These are phyloP conservation scores for Asclepias syriaca DNA, from an alignment of 257 asterid species.

Conservation along the genomic window DNA sequence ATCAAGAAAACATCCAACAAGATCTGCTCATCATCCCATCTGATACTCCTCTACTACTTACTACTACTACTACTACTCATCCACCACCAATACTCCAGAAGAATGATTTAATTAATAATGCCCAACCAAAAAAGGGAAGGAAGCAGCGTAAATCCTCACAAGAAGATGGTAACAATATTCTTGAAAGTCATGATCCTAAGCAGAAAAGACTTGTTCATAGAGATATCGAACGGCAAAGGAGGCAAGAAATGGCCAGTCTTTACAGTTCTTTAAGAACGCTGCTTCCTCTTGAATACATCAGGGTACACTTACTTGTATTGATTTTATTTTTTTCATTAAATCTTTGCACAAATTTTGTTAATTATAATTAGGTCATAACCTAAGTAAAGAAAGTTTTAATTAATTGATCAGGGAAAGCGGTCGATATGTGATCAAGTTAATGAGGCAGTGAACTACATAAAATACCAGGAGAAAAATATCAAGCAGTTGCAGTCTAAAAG, in stretches of 20 bases:
- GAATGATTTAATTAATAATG: neutral
- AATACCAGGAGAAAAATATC: constrained; percentile 26
- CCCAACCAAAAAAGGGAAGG: neutral
- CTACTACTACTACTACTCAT: neutral
- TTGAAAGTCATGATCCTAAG: neutral
- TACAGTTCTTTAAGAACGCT: constrained; percentile 31
- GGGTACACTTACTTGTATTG: constrained; percentile 17
- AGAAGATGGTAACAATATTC: neutral
- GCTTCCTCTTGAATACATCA: constrained; percentile 32
- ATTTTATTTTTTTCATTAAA: no score
- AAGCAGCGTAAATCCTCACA: neutral
- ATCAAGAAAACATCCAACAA: constrained; percentile 15
- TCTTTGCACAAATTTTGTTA: no score
- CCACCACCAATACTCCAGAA: neutral
- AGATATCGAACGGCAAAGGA: constrained; percentile 37
- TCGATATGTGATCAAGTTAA: constrained; percentile 41
- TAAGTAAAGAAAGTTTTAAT: neutral
- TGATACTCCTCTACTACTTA: neutral
- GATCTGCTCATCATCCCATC: constrained; percentile 10
- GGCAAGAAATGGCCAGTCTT: constrained; percentile 45
- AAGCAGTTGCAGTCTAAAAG: constrained; percentile 26
- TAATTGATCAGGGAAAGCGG: constrained; percentile 39
- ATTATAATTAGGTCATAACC: neutral
- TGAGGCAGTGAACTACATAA: constrained; percentile 38
- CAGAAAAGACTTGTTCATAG: constrained; percentile 23